Percentiles rank a stretch among this genome's conserved stretches.
Evolutionary conservation across 1,284 basidiomycete species (phyloP).

Genomic region (Cryptococcus jaspeensis): DNA sequence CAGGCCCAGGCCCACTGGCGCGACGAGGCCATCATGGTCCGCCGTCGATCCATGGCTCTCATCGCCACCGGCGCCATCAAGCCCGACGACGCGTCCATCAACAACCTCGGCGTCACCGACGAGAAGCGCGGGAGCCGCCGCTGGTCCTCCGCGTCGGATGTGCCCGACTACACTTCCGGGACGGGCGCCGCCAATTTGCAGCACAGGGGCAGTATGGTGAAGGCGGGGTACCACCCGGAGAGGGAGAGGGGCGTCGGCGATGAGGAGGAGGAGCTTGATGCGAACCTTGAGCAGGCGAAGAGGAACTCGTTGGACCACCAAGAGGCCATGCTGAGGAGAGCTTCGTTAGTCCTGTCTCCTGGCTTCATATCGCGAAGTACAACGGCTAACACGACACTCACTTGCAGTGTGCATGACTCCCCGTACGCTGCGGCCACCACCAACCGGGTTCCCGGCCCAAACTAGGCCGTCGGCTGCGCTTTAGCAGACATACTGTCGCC

Average conservation of each 20-base stretch:
- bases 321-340: slow-evolving; percentile 22
- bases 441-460: slow-evolving; percentile 3
- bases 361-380: background rate
- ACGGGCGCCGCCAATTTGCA: background rate
- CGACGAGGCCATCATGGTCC: slow-evolving; percentile 41
- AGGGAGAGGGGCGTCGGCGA: slow-evolving; percentile 2
- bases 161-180: slow-evolving; percentile 1
- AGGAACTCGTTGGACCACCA: slow-evolving; percentile 23
- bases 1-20: slow-evolving; percentile 39
- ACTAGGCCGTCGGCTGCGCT: background rate
- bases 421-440: slow-evolving; percentile 22
- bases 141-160: slow-evolving; percentile 7
- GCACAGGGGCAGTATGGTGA: slow-evolving; percentile 15
- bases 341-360: slow-evolving; percentile 27
- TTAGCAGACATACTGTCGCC: background rate
- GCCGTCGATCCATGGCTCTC: slow-evolving; percentile 35
- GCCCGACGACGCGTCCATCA: slow-evolving; percentile 7
- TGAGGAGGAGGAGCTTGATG: slow-evolving; percentile 29
- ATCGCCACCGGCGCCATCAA: slow-evolving; percentile 16
- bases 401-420: slow-evolving; percentile 17
- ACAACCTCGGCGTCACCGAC: slow-evolving; percentile 14
- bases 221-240: slow-evolving; percentile 11
- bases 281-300: slow-evolving; percentile 18
- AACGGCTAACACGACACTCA: background rate
- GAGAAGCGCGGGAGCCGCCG: slow-evolving; percentile 13